These are phyloP conservation scores for Bipolaris victoriae DNA, from an alignment of 2,329 filamentous ascomycete genomes.

Conservation along the genomic window DNA sequence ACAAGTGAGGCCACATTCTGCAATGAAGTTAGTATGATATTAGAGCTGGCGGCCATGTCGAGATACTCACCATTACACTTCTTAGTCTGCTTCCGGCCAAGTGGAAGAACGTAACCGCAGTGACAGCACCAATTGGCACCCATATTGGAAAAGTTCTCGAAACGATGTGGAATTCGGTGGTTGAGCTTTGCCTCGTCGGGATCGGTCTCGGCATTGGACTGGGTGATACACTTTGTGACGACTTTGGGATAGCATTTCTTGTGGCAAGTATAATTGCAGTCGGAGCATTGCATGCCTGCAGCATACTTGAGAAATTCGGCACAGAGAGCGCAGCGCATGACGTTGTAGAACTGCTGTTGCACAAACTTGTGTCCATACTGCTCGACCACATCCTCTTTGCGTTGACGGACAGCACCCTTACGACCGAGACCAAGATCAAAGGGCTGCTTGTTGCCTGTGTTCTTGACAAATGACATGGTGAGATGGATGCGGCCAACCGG, in stretches of 20 bases:
- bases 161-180: conserved; percentile 96
- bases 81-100: conserved; percentile 93
- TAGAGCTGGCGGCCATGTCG: background rate
- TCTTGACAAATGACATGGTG: conserved; percentile 89
- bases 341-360: conserved; percentile 99
- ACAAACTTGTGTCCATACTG: conserved; percentile 99
- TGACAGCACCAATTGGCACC: conserved; percentile 99
- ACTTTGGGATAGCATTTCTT: conserved; percentile 96
- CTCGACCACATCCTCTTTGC: conserved; percentile 97
- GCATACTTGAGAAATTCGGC: conserved; percentile 99
- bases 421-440: conserved; percentile 90
- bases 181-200: conserved; percentile 99
- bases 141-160: conserved; percentile 95
- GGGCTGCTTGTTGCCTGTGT: conserved; percentile 79
- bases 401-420: conserved; percentile 94
- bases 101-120: conserved; percentile 92
- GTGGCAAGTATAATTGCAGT: conserved; percentile 99
- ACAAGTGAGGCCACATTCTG: conserved; percentile 89
- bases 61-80: conserved; percentile 77
- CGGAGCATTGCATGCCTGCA: conserved; percentile 97
- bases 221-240: conserved; percentile 99
- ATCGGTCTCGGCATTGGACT: conserved; percentile 97
- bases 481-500: conserved; percentile 92
- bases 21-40: conserved; percentile 27
- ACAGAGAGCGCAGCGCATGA: conserved; percentile 98